These are phyloP conservation scores for Backusella australiensis DNA, from an alignment of 192 early-diverging fungal genomes.

Conservation along the genomic window DNA sequence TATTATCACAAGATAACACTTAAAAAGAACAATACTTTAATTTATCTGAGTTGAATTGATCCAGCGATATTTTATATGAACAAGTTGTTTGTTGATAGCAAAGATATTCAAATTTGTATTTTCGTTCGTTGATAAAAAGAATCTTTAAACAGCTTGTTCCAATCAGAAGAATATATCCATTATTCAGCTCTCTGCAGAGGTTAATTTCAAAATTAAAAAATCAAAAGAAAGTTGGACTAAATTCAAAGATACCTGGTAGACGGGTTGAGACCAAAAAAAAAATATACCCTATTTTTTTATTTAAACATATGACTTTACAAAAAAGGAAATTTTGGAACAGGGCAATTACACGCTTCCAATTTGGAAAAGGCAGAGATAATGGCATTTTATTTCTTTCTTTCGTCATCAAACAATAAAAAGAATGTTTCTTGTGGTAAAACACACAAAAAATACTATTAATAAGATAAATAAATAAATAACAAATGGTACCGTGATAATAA, in stretches of 20 bases:
- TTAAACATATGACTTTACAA: slow-evolving; percentile 1
- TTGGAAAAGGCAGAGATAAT: background rate
- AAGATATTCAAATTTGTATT: background rate
- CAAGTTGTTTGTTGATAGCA: background rate
- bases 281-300: background rate
- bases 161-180: background rate
- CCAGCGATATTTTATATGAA: background rate
- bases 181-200: background rate
- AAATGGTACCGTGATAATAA: background rate
- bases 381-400: slow-evolving; percentile 6
- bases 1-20: background rate
- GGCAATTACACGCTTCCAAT: slow-evolving; percentile 1
- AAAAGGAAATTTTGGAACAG: slow-evolving; percentile 5
- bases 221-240: background rate
- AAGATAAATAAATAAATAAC: background rate
- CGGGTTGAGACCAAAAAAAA: slow-evolving; percentile 2
- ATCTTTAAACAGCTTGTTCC: background rate
- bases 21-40: background rate
- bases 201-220: background rate
- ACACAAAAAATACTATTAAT: background rate
- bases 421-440: background rate
- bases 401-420: slow-evolving; percentile 5
- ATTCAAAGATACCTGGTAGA: slow-evolving; percentile 8
- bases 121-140: background rate
- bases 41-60: slow-evolving; percentile 1